Evolutionary conservation across 257 asterid genomes (phyloP).

Genomic region (Anisodus acutangulus): DNA sequence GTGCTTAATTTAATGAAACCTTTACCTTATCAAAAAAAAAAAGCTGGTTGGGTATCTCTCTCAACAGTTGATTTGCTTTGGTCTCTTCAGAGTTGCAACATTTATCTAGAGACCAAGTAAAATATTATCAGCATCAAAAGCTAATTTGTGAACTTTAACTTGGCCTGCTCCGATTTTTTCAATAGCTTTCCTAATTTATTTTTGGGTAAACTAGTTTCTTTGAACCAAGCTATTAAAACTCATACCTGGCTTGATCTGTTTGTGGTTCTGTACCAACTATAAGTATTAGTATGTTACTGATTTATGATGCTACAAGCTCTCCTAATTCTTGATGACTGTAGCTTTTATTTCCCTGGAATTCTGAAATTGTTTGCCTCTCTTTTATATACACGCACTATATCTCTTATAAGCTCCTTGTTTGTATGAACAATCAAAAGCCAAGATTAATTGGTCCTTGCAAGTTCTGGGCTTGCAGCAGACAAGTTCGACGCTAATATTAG

Average conservation of each 20-base stretch:
- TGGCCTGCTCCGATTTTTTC: not conserved
- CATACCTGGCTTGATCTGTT: conserved; percentile 18
- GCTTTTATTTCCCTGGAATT: not conserved
- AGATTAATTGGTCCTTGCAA: not conserved
- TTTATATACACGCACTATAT: not conserved
- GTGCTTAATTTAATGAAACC: no score
- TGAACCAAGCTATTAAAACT: not conserved
- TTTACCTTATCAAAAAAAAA: not conserved
- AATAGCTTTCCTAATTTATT: not conserved
- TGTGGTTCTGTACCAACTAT: not conserved
- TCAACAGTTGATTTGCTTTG: not conserved
- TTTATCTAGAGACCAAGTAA: conserved; percentile 2
- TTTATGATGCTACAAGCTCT: not conserved
- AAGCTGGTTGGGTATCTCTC: not conserved
- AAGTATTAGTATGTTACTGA: conserved; percentile 23
- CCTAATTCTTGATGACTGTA: not conserved
- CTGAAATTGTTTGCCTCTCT: not conserved
- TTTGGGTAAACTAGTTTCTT: not conserved
- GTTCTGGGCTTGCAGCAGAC: not conserved
- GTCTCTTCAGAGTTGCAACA: not conserved
- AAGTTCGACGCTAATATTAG: not conserved
- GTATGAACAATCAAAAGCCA: not conserved
- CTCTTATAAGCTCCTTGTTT: not conserved
- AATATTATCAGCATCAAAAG: conserved; percentile 18
- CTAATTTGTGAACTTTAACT: not conserved